These are phyloP conservation scores for Malbranchea zuffiana DNA, from an alignment of 2,329 filamentous ascomycete genomes.

Conservation along the genomic window DNA sequence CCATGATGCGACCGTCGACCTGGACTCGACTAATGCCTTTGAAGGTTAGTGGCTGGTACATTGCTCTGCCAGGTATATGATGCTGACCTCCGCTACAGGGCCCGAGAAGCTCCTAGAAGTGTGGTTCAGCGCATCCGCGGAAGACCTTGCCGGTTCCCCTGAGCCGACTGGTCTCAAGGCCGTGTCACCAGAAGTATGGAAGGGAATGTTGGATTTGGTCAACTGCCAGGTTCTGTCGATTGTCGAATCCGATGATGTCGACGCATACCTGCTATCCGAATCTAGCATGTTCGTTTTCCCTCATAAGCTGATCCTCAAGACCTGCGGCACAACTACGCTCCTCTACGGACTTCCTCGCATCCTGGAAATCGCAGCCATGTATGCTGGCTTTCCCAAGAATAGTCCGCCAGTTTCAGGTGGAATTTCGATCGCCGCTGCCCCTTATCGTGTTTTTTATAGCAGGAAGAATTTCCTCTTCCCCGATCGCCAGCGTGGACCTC, in stretches of 20 bases:
- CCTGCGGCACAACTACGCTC: constrained; percentile 91
- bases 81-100: constrained; percentile 40
- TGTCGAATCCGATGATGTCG: constrained; percentile 82
- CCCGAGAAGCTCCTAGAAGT: constrained; percentile 97
- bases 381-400: constrained; percentile 80
- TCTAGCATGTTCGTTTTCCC: constrained; percentile 99
- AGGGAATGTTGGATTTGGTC: constrained; percentile 92
- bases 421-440: constrained; percentile 65
- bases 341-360: constrained; percentile 81
- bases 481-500: constrained; percentile 83
- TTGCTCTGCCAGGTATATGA: neutral
- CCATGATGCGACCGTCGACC: constrained; percentile 79
- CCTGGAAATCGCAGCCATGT: constrained; percentile 76
- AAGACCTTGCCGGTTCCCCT: constrained; percentile 58
- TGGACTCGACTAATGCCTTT: constrained; percentile 93
- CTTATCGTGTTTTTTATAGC: constrained; percentile 96
- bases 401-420: constrained; percentile 56
- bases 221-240: constrained; percentile 97
- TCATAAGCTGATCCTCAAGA: constrained; percentile 99
- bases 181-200: constrained; percentile 76
- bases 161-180: constrained; percentile 72
- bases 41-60: constrained; percentile 52
- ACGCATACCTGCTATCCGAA: constrained; percentile 93
- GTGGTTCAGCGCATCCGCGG: constrained; percentile 81
- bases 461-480: constrained; percentile 98